Percentiles rank a stretch among this genome's conserved stretches.
Conservation (phyloP, 306 rosid species). For the Luffa aegyptiaca region DNA sequence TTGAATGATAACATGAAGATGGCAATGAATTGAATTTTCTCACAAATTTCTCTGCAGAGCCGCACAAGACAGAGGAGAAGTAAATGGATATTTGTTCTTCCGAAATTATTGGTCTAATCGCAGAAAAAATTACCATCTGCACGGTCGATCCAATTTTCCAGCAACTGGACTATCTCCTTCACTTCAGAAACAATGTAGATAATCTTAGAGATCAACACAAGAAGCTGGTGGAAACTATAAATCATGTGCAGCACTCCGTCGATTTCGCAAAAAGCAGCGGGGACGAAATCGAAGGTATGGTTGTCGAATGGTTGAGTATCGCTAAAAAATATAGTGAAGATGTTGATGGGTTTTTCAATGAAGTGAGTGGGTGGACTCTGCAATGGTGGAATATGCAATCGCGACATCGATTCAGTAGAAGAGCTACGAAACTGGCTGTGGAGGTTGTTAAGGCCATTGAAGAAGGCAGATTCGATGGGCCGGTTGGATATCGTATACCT, state of each 20-base stretch:
- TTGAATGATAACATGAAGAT: too few species aligned
- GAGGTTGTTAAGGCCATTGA: not conserved
- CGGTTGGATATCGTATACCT: not conserved
- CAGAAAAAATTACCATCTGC: not conserved
- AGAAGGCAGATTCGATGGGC: not conserved
- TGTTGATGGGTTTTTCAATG: not conserved
- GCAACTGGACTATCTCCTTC: constrained; percentile 1
- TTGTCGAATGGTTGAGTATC: not conserved
- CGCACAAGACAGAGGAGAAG: not conserved
- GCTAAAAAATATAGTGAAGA: not conserved
- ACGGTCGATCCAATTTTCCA: not conserved
- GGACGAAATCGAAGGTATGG: not conserved
- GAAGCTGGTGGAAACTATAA: not conserved
- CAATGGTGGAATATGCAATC: not conserved
- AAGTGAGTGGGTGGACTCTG: not conserved
- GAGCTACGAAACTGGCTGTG: not conserved
- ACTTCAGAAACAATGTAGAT: not conserved
- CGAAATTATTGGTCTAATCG: not conserved
- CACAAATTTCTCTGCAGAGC: not conserved
- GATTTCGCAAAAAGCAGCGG: not conserved
- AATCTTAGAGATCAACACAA: not conserved
- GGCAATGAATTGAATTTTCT: too few species aligned
- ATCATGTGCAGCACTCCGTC: not conserved
- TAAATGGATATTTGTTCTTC: not conserved
- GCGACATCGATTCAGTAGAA: not conserved